Conservation (phyloP, 2,329 filamentous ascomycete species). For the Fusarium virguliforme region DNA sequence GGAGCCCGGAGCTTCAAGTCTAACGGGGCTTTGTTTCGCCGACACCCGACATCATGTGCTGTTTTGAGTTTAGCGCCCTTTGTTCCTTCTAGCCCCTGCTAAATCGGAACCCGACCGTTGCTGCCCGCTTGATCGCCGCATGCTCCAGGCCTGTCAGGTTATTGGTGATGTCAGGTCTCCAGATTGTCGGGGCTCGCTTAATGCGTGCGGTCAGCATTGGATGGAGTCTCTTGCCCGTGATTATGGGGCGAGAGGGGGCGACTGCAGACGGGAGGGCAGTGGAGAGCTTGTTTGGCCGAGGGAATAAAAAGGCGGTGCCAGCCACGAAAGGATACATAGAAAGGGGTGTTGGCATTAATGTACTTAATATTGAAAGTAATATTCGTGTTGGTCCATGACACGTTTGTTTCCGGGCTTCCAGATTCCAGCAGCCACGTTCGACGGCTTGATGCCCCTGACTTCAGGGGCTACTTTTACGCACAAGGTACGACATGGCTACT, state of each 20-base stretch:
- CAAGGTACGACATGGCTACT: conserved; percentile 27
- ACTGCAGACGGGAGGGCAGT: neutral
- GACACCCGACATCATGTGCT: conserved; percentile 26
- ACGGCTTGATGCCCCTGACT: conserved; percentile 21
- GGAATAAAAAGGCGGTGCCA: conserved; percentile 25
- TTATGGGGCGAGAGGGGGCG: conserved; percentile 7
- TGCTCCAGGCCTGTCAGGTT: conserved; percentile 45
- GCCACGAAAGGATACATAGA: neutral
- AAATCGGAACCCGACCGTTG: conserved; percentile 32
- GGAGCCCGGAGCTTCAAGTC: conserved; percentile 15
- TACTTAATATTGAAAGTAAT: conserved; percentile 16
- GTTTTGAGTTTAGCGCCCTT: conserved; percentile 4
- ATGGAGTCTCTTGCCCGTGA: neutral
- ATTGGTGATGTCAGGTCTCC: conserved; percentile 50
- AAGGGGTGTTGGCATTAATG: conserved; percentile 3
- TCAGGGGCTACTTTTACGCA: conserved; percentile 45
- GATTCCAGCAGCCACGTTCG: conserved; percentile 25
- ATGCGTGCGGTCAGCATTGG: conserved; percentile 6
- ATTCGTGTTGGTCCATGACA: conserved; percentile 28
- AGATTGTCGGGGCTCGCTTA: conserved; percentile 37
- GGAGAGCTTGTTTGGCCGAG: conserved; percentile 8
- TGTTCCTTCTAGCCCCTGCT: conserved; percentile 23
- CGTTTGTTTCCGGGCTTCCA: conserved; percentile 17
- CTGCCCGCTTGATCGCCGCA: conserved; percentile 42
- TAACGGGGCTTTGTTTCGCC: conserved; percentile 52